A percentile compares a stretch with the other conserved stretches of the same genome.
Conservation (phyloP, 441 rosid species). For the Populus hybrid region DNA sequence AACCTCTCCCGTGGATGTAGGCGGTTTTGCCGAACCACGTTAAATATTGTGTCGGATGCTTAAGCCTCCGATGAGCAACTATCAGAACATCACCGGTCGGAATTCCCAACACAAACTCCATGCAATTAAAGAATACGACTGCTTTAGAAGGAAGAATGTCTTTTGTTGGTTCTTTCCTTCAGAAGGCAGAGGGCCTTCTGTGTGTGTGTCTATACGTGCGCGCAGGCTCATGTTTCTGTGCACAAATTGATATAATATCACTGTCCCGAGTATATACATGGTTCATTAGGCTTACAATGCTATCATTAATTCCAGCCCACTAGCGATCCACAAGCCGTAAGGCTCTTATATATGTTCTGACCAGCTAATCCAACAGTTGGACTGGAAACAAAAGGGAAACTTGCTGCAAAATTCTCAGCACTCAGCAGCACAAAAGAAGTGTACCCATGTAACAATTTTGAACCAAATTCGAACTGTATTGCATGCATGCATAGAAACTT, state of each 20-base stretch:
- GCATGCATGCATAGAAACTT: not conserved
- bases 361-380: not conserved
- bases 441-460: not conserved
- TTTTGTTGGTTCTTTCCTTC: not conserved
- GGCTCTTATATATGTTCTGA: not conserved
- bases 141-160: not conserved
- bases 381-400: not conserved
- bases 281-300: no score
- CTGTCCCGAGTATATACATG: no score
- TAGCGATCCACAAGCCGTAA: no score
- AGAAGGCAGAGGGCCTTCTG: not conserved
- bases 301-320: no score
- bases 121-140: not conserved
- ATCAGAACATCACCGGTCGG: no score
- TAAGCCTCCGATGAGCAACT: no score
- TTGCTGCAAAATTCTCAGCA: no score
- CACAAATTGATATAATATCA: not conserved
- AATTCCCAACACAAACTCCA: no score
- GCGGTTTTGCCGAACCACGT: no score
- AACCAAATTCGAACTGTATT: not conserved
- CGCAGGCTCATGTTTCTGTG: not conserved
- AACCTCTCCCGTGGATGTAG: no score
- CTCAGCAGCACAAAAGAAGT: not conserved
- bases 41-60: no score
- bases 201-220: not conserved